Evolutionary conservation across 768 basidiomycete species (phyloP), one percentile per base, ranked within the genome.

Genomic region (Phanerochaete carnosa): DNA sequence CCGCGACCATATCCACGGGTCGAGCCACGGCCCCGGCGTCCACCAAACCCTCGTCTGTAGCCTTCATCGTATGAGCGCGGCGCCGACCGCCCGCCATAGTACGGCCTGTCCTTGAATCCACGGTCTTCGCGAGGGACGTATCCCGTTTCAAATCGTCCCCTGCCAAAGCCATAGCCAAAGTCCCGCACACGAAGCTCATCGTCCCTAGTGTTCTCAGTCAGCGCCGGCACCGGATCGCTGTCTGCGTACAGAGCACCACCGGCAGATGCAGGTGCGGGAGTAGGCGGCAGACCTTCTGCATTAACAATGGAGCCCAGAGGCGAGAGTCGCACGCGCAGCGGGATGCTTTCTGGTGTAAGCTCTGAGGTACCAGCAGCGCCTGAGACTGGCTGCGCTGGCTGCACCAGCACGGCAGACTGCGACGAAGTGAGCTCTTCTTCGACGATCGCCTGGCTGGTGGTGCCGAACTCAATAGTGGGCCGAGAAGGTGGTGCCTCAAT

Each of bases 401-500:
- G 32, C 29, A 43, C 39, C 6, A 19, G 16, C 11, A 19, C 19
- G 19, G 39, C 39, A 43, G 39, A 4, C n/a, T 45, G 61, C 22
- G 29, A 46, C 28, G 43, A 16, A 2, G 11, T 43, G 11, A 43
- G 39, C 39, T 43, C 39, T 43, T 43, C 39, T 43, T 8, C 39
- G 39, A 43, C 39, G 39, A 43, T 43, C 15, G 47, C 56, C 19
- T 65, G 58, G 45, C 63, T 68, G 16, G 80, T 78, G 37, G 82
- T 80, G 19, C 86, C 86, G 68, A 87, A 87, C 68, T 80, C 79
- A 85, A 83, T 86, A 68, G 79, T 84, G 49, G 68, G 63, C 58
- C 57, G 63, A 35, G 46, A 59, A 25, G 49, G 25, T 4, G 58
- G 28, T 11, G 56, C 22, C 22, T 49, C 65, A 13, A 13, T 11